Conservation (phyloP, 768 basidiomycete genomes). For the Steccherinum ochraceum region DNA sequence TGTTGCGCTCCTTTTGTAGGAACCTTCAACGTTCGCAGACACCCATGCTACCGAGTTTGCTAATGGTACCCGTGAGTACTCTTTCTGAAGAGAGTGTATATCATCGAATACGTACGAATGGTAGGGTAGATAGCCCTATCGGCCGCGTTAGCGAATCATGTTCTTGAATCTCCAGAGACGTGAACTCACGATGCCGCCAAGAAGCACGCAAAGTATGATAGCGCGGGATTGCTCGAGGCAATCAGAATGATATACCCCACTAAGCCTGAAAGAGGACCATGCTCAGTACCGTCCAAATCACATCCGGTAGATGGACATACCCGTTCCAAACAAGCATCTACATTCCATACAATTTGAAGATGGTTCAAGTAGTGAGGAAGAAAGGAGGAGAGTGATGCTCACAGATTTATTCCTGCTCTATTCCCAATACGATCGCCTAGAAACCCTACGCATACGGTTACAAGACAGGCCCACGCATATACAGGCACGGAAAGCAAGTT, state of each 20-base stretch:
- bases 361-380: no score
- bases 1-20: constrained; percentile 66
- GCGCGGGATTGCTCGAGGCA: constrained; percentile 46
- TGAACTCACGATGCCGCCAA: constrained; percentile 61
- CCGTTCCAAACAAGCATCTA: constrained; percentile 27
- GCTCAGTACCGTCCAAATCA: background rate
- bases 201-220: constrained; percentile 71
- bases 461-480: constrained; percentile 64
- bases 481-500: constrained; percentile 76
- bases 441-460: constrained; percentile 58
- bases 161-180: background rate
- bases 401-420: constrained; percentile 59
- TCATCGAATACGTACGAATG: constrained; percentile 35
- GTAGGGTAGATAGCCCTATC: constrained; percentile 41
- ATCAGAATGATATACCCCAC: constrained; percentile 66
- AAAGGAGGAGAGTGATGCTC: constrained; percentile 18
- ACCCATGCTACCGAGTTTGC: constrained; percentile 58
- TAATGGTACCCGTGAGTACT: constrained; percentile 23
- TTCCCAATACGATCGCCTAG: constrained; percentile 54
- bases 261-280: constrained; percentile 26
- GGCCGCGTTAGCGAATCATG: background rate
- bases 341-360: no score
- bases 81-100: no score
- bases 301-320: constrained; percentile 12
- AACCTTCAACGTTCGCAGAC: constrained; percentile 65